Evolutionary conservation across 176 grass and related monocot species (phyloP).

Genomic region (Aegilops sharonensis): DNA sequence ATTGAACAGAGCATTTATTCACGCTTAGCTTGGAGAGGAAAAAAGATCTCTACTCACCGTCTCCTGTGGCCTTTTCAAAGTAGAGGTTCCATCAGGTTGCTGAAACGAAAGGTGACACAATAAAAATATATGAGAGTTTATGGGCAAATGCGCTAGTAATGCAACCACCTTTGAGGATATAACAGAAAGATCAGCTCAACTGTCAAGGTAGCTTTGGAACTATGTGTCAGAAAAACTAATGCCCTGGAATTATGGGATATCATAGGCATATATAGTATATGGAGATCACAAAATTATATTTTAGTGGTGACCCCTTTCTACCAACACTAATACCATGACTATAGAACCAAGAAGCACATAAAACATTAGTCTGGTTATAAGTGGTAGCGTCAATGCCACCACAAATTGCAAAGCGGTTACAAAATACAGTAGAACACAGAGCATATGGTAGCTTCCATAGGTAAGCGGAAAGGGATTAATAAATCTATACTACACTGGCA

Average conservation of each 20-base stretch:
- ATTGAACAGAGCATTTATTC: background rate
- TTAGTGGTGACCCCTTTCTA: background rate
- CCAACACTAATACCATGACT: background rate
- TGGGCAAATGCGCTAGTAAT: background rate
- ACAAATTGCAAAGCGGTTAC: background rate
- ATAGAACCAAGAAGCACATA: background rate
- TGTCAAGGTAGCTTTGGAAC: background rate
- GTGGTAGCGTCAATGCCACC: background rate
- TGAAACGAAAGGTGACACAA: constrained; percentile 31
- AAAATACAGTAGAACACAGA: background rate
- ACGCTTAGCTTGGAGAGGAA: background rate
- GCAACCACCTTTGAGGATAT: background rate
- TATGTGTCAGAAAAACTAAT: background rate
- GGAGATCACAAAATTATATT: background rate
- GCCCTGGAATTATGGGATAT: background rate
- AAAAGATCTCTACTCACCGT: constrained; percentile 40
- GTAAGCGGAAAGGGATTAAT: background rate
- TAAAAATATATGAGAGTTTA: background rate
- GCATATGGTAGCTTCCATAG: constrained; percentile 6
- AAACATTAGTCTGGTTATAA: background rate
- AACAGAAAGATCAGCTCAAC: background rate
- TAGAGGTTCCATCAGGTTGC: constrained; percentile 70
- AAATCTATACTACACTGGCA: background rate
- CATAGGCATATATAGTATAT: background rate
- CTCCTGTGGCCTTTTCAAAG: constrained; percentile 41